Percentiles rank a stretch among this genome's conserved stretches.
These are phyloP conservation scores for Crucihimalaya himalaica DNA, from an alignment of 345 rosid species.

Conservation along the genomic window DNA sequence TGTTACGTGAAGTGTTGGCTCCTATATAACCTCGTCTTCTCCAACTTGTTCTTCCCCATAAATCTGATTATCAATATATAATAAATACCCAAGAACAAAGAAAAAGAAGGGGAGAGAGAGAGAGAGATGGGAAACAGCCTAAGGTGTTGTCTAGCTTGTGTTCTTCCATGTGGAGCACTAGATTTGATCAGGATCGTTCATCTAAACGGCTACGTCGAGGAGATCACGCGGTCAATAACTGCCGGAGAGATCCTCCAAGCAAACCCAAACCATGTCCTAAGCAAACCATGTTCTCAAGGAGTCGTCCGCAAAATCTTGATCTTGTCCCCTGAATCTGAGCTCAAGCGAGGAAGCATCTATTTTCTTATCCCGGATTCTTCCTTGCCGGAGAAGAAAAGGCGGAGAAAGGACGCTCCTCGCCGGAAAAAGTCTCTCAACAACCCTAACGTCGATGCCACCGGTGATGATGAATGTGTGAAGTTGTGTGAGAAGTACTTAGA, in stretches of 20 bases:
- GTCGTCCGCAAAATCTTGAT: slow-evolving; percentile 74
- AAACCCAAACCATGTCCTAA: slow-evolving; percentile 82
- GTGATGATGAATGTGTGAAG: slow-evolving; percentile 26
- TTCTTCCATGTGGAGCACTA: slow-evolving; percentile 93
- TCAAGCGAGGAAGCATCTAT: slow-evolving; percentile 84
- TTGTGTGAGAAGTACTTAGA: slow-evolving; percentile 40
- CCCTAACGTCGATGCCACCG: background rate
- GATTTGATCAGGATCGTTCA: slow-evolving; percentile 95
- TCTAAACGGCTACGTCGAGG: slow-evolving; percentile 80
- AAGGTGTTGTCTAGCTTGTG: slow-evolving; percentile 90
- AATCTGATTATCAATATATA: slow-evolving; percentile 19
- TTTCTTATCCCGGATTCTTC: slow-evolving; percentile 79
- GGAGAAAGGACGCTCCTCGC: slow-evolving; percentile 18
- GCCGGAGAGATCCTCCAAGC: slow-evolving; percentile 83
- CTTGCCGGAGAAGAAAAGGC: slow-evolving; percentile 53
- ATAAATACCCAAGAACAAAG: background rate
- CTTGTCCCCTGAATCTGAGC: slow-evolving; percentile 87
- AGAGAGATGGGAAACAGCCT: slow-evolving; percentile 77
- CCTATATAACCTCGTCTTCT: slow-evolving; percentile 41
- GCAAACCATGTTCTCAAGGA: slow-evolving; percentile 87
- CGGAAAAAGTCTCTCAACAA: background rate
- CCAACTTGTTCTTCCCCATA: slow-evolving; percentile 37
- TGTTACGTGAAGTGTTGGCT: slow-evolving; percentile 34
- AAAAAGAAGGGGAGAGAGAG: background rate
- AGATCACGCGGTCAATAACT: slow-evolving; percentile 69